A percentile compares a stretch with the other conserved stretches of the same genome.
These are phyloP conservation scores for Cytospora piceicola DNA, from an alignment of 2,329 filamentous ascomycete species.

Conservation along the genomic window DNA sequence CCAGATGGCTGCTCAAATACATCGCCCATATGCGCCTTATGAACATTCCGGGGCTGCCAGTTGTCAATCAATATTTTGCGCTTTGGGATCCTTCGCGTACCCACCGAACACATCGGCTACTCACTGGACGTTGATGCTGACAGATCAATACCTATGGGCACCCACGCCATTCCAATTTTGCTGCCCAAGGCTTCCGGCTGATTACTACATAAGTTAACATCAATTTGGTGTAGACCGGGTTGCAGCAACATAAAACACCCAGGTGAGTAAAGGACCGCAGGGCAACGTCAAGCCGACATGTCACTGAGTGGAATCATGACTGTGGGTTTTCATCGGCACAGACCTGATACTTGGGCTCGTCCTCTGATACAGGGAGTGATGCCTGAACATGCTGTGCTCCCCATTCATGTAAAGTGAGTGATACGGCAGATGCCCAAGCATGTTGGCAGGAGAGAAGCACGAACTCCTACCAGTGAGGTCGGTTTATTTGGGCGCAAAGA, in stretches of 20 bases:
- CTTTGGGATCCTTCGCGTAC: neutral
- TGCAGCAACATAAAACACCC: neutral
- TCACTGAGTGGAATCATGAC: neutral
- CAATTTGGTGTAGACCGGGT: neutral
- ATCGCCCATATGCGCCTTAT: neutral
- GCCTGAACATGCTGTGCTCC: neutral
- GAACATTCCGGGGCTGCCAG: neutral
- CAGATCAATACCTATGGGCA: neutral
- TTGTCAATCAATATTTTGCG: neutral
- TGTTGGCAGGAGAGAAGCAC: neutral
- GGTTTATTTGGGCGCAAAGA: neutral
- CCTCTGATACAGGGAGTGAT: neutral
- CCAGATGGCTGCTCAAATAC: neutral
- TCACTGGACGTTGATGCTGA: neutral
- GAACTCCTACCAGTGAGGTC: neutral
- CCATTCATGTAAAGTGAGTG: neutral
- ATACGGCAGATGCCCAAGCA: neutral
- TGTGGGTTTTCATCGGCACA: neutral
- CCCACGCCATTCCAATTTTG: neutral
- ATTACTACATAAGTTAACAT: neutral
- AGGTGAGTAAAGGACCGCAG: neutral
- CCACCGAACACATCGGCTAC: neutral
- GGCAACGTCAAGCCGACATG: neutral
- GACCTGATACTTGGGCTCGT: neutral
- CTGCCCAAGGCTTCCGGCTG: neutral